Evolutionary conservation across 352 stramenopile species (phyloP), one percentile per base, ranked within the genome.

Genomic region (Phytophthora rubi): DNA sequence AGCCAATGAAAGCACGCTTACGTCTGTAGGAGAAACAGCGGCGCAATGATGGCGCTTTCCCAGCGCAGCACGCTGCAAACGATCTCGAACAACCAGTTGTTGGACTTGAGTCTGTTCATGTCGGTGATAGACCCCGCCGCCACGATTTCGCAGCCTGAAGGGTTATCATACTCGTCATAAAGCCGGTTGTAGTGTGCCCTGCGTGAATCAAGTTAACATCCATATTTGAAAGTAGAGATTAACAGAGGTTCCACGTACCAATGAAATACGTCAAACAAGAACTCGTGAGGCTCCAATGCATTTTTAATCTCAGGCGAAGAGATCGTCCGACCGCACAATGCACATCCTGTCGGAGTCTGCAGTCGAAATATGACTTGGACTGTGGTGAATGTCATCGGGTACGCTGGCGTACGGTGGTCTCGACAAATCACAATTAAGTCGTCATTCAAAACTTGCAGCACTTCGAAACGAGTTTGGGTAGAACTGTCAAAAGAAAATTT

Each of bases 1-100:
- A 26, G 23, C 23, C 23, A 1, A 26, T 26, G 23, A 26, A 26
- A 26, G 23, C 23, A 26, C 23, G 37, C 13, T 47, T 71, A 75
- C 28, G 70, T 77, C 26, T 58, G 26, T 16, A 70, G 33, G 28
- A 82, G 65, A 60, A 82, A 81, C 44, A 84, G 49, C 10, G 77
- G 77, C 16, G 60, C 68, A 8, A 82, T 72, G 13, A 58, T 74
- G 44, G 52, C 42, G 42, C 48, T 82, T 53, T 89, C 82, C 82
- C 82, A 90, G 16, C 79, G 74, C 62, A 90, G 55, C 26, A 88
- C 80, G 15, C 76, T 83, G 47, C 83, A 75, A 37, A 85, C 79
- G 52, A 90, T 64, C 70, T 90, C 82, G 21, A 88, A 85, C 39
- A 90, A 56, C 82, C 82, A 90, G 65, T 88, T 73, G 45, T 75